Conservation (phyloP, 129 eudicot species). For the Pittosporum tobira region DNA sequence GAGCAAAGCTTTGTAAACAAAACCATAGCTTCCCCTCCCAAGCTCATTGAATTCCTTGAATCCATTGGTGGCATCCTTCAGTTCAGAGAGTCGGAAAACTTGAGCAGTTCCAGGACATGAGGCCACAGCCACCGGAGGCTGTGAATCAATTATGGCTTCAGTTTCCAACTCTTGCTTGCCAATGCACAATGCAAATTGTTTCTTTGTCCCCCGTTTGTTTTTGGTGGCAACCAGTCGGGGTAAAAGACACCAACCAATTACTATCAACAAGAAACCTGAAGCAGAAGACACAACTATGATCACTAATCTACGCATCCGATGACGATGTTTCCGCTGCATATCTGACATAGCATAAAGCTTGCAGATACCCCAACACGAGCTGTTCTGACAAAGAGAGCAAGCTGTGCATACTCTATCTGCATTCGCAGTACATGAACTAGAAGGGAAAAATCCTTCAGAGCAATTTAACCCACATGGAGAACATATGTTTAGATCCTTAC, state of each 20-base stretch:
- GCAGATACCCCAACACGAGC: conserved; percentile 72
- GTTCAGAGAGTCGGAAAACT: conserved; percentile 77
- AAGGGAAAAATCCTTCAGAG: conserved; percentile 68
- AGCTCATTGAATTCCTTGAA: conserved; percentile 96
- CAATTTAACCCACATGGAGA: conserved; percentile 79
- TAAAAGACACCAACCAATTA: conserved; percentile 42
- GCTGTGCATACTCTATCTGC: conserved; percentile 79
- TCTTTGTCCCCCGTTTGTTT: conserved; percentile 36
- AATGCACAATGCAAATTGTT: conserved; percentile 44
- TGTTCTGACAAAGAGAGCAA: conserved; percentile 91
- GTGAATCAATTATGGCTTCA: conserved; percentile 30
- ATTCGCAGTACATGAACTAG: conserved; percentile 57
- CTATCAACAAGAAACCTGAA: conserved; percentile 39
- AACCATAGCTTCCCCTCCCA: conserved; percentile 94
- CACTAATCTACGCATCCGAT: conserved; percentile 32
- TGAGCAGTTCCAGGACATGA: conserved; percentile 85
- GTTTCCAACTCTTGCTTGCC: conserved; percentile 46
- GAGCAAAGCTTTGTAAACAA: conserved; percentile 80
- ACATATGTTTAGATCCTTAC: conserved; percentile 78
- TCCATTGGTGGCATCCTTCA: conserved; percentile 93
- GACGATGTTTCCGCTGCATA: conserved; percentile 34
- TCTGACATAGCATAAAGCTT: conserved; percentile 35
- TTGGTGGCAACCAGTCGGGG: conserved; percentile 29
- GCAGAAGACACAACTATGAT: conserved; percentile 53
- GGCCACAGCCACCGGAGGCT: conserved; percentile 38